These are phyloP conservation scores for Penicillium thymicola DNA, from an alignment of 2,329 filamentous ascomycete species.

Conservation along the genomic window DNA sequence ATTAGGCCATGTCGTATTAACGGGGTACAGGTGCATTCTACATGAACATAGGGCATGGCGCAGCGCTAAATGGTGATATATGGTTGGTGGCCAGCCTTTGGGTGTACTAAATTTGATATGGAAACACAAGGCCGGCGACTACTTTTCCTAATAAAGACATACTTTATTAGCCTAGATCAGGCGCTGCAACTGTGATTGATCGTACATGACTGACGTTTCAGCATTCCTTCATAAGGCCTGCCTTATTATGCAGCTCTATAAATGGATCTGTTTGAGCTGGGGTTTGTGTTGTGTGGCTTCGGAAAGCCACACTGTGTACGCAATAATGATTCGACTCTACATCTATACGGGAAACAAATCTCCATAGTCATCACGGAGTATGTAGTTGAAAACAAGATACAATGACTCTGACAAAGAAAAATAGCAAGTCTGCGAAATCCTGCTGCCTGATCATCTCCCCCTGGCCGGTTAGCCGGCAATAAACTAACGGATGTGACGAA, in stretches of 20 bases:
- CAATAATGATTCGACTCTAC: neutral
- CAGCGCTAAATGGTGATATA: conserved; percentile 2
- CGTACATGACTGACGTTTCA: neutral
- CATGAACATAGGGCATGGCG: neutral
- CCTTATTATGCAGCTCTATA: neutral
- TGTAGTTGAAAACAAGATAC: neutral
- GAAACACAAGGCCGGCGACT: neutral
- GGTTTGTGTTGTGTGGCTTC: neutral
- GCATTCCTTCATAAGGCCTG: neutral
- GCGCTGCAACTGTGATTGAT: conserved; percentile 3
- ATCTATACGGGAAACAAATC: neutral
- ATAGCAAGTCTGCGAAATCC: neutral
- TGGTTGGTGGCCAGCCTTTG: neutral
- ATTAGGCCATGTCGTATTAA: neutral
- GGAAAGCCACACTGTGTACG: neutral
- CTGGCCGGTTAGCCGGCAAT: neutral
- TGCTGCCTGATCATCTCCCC: neutral
- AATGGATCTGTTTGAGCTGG: neutral
- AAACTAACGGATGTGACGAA: neutral
- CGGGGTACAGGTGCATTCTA: neutral
- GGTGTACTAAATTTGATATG: neutral
- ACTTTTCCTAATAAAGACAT: neutral
- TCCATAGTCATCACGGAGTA: neutral
- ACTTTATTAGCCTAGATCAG: neutral
- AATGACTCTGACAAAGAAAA: neutral